These are phyloP conservation scores for Clonostachys rhizophaga DNA, from an alignment of 2,329 filamentous ascomycete species.

Conservation along the genomic window DNA sequence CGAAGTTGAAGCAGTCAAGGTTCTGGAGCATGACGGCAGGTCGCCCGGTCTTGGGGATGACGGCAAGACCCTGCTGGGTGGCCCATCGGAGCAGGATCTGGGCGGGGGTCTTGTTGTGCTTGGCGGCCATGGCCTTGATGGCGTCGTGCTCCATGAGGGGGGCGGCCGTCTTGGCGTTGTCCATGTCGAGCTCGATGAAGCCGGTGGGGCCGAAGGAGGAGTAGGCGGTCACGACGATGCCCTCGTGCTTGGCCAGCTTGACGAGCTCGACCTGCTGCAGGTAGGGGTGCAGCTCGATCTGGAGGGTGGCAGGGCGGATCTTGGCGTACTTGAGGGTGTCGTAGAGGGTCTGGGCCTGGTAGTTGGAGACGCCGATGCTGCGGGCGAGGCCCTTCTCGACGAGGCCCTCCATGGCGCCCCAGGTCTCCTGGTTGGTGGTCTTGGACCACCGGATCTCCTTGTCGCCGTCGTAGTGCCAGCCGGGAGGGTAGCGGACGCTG, in stretches of 20 bases:
- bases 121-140: constrained; percentile 62
- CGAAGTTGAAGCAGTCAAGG: constrained; percentile 61
- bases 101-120: constrained; percentile 67
- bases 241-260: constrained; percentile 63
- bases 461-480: constrained; percentile 65
- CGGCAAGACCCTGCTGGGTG: constrained; percentile 74
- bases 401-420: constrained; percentile 73
- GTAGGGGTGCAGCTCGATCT: constrained; percentile 91
- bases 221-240: constrained; percentile 76
- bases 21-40: constrained; percentile 54
- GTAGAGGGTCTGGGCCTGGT: constrained; percentile 72
- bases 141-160: constrained; percentile 67
- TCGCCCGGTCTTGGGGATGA: constrained; percentile 74
- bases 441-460: constrained; percentile 59
- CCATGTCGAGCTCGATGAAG: constrained; percentile 74
- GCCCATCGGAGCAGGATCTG: constrained; percentile 86
- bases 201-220: constrained; percentile 76
- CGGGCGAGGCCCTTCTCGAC: constrained; percentile 64
- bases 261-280: constrained; percentile 71
- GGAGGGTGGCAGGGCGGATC: constrained; percentile 70
- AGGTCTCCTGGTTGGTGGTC: constrained; percentile 75
- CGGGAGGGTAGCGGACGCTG: constrained; percentile 71
- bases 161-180: constrained; percentile 49
- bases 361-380: constrained; percentile 80
- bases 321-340: constrained; percentile 76